Evolutionary conservation across 495 filamentous ascomycete genomes (phyloP).

Genomic region (Aspergillus coremiiformis): DNA sequence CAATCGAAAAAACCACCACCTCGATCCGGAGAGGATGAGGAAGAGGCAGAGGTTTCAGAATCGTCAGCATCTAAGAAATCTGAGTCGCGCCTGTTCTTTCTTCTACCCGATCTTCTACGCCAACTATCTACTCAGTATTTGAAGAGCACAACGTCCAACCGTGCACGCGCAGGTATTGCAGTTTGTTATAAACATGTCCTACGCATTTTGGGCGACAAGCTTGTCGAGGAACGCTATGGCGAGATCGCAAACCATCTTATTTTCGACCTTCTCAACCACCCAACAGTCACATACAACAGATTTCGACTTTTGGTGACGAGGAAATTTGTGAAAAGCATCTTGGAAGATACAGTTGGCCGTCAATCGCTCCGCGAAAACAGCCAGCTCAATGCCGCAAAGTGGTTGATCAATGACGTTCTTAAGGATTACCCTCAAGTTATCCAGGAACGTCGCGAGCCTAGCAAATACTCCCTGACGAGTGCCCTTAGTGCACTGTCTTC

Average conservation of each 20-base stretch:
- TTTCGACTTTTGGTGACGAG: conserved; percentile 82
- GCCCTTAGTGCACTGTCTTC: conserved; percentile 74
- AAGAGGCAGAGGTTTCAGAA: conserved; percentile 62
- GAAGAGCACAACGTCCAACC: conserved; percentile 71
- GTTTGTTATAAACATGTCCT: conserved; percentile 80
- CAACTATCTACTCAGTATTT: conserved; percentile 78
- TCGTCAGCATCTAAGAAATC: conserved; percentile 62
- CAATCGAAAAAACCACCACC: conserved; percentile 61
- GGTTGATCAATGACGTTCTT: conserved; percentile 76
- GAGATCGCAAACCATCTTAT: conserved; percentile 76
- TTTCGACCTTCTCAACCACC: conserved; percentile 68
- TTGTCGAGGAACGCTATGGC: conserved; percentile 71
- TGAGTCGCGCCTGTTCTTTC: conserved; percentile 60
- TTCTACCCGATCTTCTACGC: conserved; percentile 69
- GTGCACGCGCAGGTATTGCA: conserved; percentile 72
- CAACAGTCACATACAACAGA: conserved; percentile 71
- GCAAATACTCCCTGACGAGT: conserved; percentile 74
- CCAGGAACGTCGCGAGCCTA: conserved; percentile 84
- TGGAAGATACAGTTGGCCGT: conserved; percentile 77
- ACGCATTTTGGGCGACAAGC: conserved; percentile 62
- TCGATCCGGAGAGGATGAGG: conserved; percentile 64
- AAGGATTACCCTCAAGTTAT: conserved; percentile 93
- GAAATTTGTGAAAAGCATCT: conserved; percentile 72
- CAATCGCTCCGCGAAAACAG: conserved; percentile 82
- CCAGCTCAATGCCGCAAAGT: conserved; percentile 71